A percentile compares a stretch with the other conserved stretches of the same genome.
phyloP scores from a whole-genome alignment of 2,329 filamentous ascomycete genomes.

The Orbilia javanica region DNA sequence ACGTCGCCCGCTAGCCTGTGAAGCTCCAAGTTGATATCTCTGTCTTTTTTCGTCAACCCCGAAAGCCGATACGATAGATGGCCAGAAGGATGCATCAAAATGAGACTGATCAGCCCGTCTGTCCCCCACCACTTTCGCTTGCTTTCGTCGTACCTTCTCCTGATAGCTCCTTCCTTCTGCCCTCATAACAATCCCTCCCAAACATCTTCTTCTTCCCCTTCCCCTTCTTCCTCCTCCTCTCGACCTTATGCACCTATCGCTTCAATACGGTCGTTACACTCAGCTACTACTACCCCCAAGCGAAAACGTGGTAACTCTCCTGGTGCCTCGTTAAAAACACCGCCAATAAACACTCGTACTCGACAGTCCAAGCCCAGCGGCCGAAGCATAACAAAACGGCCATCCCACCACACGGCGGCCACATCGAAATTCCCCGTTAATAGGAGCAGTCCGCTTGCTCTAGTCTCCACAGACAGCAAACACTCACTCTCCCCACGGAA shows the following conservation, averaged over 20 bases:
- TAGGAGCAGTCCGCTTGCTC: background rate
- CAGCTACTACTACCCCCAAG: background rate
- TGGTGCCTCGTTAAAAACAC: background rate
- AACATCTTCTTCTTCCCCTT: conserved; percentile 9
- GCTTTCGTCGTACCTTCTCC: conserved; percentile 42
- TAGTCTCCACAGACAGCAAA: background rate
- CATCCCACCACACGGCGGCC: background rate
- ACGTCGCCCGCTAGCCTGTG: conserved; percentile 1
- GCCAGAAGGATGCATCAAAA: conserved; percentile 51
- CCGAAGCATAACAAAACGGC: conserved; percentile 2
- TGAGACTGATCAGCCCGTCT: conserved; percentile 56
- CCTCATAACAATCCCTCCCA: conserved; percentile 23
- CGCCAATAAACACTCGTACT: background rate
- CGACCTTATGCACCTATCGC: conserved; percentile 3
- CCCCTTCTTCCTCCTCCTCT: background rate
- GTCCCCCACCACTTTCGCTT: conserved; percentile 39
- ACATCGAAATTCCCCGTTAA: conserved; percentile 34
- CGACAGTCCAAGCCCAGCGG: background rate
- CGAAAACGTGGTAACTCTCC: conserved; percentile 1
- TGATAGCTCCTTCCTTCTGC: conserved; percentile 39
- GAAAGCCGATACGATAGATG: conserved; percentile 21
- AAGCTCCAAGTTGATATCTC: conserved; percentile 8
- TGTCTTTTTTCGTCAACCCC: background rate
- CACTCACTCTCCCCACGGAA: background rate
- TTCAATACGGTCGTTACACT: conserved; percentile 41